Base-by-base conservation (phyloP, 2,329 filamentous ascomycete species). In the Pseudonectria buxi region DNA sequence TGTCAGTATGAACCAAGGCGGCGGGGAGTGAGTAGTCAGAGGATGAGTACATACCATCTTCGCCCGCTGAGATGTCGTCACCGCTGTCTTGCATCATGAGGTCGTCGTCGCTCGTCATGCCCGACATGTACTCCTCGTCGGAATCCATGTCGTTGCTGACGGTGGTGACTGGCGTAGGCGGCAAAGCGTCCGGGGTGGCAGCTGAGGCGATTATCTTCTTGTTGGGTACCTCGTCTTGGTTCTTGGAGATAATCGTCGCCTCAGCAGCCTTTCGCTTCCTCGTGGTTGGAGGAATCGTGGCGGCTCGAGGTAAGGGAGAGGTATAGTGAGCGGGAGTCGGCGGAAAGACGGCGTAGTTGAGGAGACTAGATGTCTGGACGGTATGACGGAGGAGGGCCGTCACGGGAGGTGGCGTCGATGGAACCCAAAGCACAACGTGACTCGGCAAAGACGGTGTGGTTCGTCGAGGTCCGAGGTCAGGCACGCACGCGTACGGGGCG, bases 91-190 rank as follows among this genome's bases (percentile, higher is more conserved):
- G 75, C 60, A 83, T 73, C 41, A 86, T 76, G 18, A 22, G 18
- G 46, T 85, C 81, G 36, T 82, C 80, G 28, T 81, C 82, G 46
- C 54, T 94, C 28, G 86, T 90, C 51, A 81, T 72, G 56, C 81
- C 79, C 51, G 85, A 94, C 75, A 92, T 83, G 62, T 89, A 89
- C 41, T 95, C 90, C 55, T 95, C 88, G 53, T 96, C 90, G 7
- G 89, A 95, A 67, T 95, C 88, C 89, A 95, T 95, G 45, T 69
- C 76, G 60, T 68, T 67, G 33, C 65, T 70, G 14, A 57, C 56
- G n/a, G 60, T 66, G 32, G 76, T 80, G 40, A 73, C 61, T 18
- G 76, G 73, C 5, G 75, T 76, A 12, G 74, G 74, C 14, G 78
- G 77, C 27, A 75, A 72, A 28, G 67, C 64, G 38, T 49, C 50